Evolutionary conservation across 768 basidiomycete species (phyloP), one percentile per base, ranked within the genome.

Genomic region (Lentinula sp.): DNA sequence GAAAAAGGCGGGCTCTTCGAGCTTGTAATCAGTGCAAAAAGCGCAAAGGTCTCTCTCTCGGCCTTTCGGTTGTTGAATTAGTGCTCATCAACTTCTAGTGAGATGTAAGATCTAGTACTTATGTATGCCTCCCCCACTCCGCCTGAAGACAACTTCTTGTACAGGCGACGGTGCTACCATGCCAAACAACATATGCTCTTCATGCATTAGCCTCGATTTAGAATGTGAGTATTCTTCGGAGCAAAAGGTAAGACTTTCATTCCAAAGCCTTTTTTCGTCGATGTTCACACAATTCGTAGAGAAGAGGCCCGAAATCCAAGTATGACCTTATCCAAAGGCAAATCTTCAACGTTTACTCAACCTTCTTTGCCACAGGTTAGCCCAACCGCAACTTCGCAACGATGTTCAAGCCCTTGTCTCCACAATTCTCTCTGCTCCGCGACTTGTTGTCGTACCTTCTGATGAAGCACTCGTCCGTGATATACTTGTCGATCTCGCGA

Each of bases 341-440:
- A 18, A 16, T 21, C 18, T 21, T 34, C 5, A 53, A 21, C 21
- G 2, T 34, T 21, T 34, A 16, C 51, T 34, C 1, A 34, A 16
- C 4, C 7, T 15, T n/a, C 0, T 9, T 9, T 9, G 5, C 32
- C 16, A 53, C 31, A 53, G 51, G 15, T n/a, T 39, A 21, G 18
- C 51, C n/a, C 51, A 39, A 9, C 31, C 31, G 8, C 32, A 53
- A 10, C 51, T 34, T 53, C 46, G 46, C 18, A 53, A 34, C 16
- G 32, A 53, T 34, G 74, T 71, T 1, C 60, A 65, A 53, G 60
- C 69, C 1, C 71, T 77, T 45, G 60, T 76, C 13, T 68, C 68
- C 42, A 65, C 69, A 2, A 68, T 78, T 62, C 70, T 78, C 50
- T 70, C 69, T n/a, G 64, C 71, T 11, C 67, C 63, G 11, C 62